A percentile compares a stretch with the other conserved stretches of the same genome.
Evolutionary conservation across 2,329 filamentous ascomycete genomes (phyloP).

Genomic region (Annulohypoxylon truncatum): DNA sequence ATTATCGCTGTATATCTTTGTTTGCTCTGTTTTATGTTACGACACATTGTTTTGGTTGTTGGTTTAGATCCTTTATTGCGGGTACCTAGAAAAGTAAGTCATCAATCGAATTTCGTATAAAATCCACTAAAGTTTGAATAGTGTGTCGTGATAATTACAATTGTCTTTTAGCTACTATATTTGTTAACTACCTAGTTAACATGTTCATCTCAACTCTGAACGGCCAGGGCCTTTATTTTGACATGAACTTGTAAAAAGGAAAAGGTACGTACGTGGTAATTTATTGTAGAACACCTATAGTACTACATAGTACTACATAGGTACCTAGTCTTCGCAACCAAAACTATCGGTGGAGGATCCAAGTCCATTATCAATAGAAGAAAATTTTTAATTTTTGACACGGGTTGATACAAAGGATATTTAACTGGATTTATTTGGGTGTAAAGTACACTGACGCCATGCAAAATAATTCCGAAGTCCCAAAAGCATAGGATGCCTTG

Average conservation of each 20-base stretch:
- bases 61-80: background rate
- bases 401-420: background rate
- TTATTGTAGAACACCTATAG: background rate
- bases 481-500: conserved; percentile 36
- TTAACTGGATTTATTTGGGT: conserved; percentile 40
- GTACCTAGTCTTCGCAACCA: too few relatives aligned
- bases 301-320: too few relatives aligned
- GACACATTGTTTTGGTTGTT: background rate
- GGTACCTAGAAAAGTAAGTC: background rate
- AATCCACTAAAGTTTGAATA: background rate
- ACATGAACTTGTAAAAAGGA: too few relatives aligned
- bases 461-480: conserved; percentile 43
- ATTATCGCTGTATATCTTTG: background rate
- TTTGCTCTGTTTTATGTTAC: background rate
- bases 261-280: too few relatives aligned
- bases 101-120: background rate
- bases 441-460: conserved; percentile 48
- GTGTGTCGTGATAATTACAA: background rate
- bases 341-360: too few relatives aligned
- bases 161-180: background rate
- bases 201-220: background rate
- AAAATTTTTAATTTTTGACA: background rate
- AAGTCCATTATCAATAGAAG: background rate
- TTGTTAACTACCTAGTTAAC: background rate
- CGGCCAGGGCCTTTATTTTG: too few relatives aligned